phyloP scores from a whole-genome alignment of 441 rosid species.

The Francoa sonchifolia region DNA sequence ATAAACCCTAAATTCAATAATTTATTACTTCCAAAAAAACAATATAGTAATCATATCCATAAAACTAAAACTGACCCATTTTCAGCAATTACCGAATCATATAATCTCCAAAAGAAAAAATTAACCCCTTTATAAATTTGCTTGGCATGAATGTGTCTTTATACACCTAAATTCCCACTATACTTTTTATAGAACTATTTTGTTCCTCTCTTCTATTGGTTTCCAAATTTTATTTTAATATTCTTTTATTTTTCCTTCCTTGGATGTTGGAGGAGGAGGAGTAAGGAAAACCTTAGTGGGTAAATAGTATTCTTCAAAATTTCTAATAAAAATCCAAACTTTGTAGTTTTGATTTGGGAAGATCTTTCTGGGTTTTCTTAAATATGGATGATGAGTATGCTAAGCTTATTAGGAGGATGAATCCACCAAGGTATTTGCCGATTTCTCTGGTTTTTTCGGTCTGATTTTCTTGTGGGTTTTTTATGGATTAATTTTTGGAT shows the following conservation, averaged over 20 bases:
- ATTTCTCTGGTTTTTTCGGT: background rate
- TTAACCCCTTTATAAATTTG: background rate
- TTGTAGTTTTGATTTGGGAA: background rate
- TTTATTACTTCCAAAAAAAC: too few relatives aligned
- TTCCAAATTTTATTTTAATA: background rate
- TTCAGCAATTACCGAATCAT: too few relatives aligned
- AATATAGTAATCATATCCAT: too few relatives aligned
- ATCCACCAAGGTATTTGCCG: constrained; percentile 56
- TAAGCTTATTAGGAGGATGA: constrained; percentile 83
- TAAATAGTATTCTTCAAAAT: constrained; percentile 6
- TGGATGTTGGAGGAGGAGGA: constrained; percentile 27
- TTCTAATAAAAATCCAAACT: background rate
- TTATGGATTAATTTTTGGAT: background rate
- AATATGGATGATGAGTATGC: constrained; percentile 84
- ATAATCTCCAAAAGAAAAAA: background rate
- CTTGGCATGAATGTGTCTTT: background rate
- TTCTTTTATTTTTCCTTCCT: constrained; percentile 12
- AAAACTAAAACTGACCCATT: too few relatives aligned
- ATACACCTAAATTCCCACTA: constrained; percentile 6
- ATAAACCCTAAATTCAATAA: too few relatives aligned
- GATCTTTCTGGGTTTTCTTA: background rate
- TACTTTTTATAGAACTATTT: constrained; percentile 1
- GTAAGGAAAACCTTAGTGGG: background rate
- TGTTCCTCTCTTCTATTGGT: too few relatives aligned
- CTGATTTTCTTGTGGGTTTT: constrained; percentile 8